Conservation (phyloP, 768 basidiomycete species). For the Pulveroboletus sp. region DNA sequence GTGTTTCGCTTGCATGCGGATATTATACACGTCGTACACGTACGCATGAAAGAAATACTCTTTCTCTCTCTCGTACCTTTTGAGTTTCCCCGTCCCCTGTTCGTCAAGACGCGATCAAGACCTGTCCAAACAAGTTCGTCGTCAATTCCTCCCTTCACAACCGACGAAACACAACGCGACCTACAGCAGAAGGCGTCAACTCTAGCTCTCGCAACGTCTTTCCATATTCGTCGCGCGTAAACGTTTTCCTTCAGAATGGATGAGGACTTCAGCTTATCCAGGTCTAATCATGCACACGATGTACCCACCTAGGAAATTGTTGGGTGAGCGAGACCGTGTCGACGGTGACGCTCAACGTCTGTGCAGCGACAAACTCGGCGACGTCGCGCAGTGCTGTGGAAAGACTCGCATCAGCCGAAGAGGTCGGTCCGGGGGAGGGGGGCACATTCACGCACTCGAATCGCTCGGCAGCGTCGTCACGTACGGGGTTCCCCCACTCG, state of each 20-base stretch:
- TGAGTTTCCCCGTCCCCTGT: not conserved
- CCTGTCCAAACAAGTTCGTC: constrained; percentile 29
- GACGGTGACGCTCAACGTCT: constrained; percentile 62
- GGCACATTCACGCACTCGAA: constrained; percentile 47
- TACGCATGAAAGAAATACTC: not conserved
- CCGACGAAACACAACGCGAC: not conserved
- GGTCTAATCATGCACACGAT: not conserved
- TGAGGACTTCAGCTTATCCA: not conserved
- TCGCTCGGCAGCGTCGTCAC: constrained; percentile 80
- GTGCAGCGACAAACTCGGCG: constrained; percentile 81
- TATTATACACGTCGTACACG: not conserved
- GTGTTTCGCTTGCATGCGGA: not conserved
- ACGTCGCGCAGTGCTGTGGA: constrained; percentile 71
- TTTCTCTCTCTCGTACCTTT: no score
- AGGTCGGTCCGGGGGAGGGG: not conserved
- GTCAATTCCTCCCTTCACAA: not conserved
- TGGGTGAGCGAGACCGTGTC: constrained; percentile 75
- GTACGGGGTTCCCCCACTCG: constrained; percentile 71
- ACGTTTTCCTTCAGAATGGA: constrained; percentile 49
- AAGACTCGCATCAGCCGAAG: not conserved
- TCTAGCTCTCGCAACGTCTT: constrained; percentile 80
- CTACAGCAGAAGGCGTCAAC: constrained; percentile 80
- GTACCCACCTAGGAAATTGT: constrained; percentile 78
- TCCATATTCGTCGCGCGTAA: constrained; percentile 66
- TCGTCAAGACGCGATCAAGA: constrained; percentile 45